phyloP scores from a whole-genome alignment of 306 rosid genomes.

The Prunus persica region Prunus_persica_NCBIv2 NC_034016.1:21357001-21357500 shows the following conservation, averaged over 20 bases:
- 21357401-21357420: background rate
- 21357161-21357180: background rate
- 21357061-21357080: conserved; percentile 18
- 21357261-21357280: conserved; percentile 75
- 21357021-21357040: conserved; percentile 3
- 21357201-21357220: background rate
- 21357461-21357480: no score
- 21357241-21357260: conserved; percentile 59
- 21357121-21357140: conserved; percentile 92
- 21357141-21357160: conserved; percentile 81
- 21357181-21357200: no score
- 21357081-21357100: conserved; percentile 86
- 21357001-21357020: conserved; percentile 58
- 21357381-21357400: conserved; percentile 12
- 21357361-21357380: conserved; percentile 65
- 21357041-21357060: background rate
- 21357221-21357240: background rate
- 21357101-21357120: conserved; percentile 80
- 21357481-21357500: no score
- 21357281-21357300: conserved; percentile 82
- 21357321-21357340: conserved; percentile 85
- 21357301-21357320: conserved; percentile 89
- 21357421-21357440: no score
- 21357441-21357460: no score
- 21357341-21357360: conserved; percentile 82